Evolutionary conservation across 176 grass and related monocot species (phyloP).

Genomic region (Lolium perenne): DNA sequence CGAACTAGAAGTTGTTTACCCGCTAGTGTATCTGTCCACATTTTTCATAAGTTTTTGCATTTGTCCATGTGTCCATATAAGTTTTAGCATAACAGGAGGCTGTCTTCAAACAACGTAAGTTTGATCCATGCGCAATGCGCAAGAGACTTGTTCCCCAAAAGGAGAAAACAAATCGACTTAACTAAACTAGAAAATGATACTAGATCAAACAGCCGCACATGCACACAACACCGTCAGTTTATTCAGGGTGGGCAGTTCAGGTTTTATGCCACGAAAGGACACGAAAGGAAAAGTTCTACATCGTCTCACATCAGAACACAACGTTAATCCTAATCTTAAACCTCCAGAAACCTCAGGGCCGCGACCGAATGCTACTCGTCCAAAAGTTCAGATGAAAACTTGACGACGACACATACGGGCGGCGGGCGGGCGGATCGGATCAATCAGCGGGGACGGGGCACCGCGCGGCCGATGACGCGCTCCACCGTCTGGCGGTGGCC

Average conservation of each 20-base stretch:
- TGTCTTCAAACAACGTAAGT: too few relatives aligned
- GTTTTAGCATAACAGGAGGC: too few relatives aligned
- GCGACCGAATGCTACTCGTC: background rate
- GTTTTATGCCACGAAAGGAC: background rate
- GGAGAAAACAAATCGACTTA: background rate
- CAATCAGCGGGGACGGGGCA: background rate
- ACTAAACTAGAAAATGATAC: background rate
- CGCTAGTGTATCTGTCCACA: too few relatives aligned
- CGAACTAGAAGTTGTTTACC: too few relatives aligned
- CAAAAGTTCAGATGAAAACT: conserved; percentile 11
- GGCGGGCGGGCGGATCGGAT: too few relatives aligned
- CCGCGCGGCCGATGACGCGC: conserved; percentile 32
- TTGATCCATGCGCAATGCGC: too few relatives aligned
- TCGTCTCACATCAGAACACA: background rate
- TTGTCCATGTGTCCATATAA: too few relatives aligned
- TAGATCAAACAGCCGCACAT: background rate
- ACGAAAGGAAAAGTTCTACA: background rate
- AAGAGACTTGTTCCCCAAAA: background rate
- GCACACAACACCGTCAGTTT: background rate
- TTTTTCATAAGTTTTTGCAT: too few relatives aligned
- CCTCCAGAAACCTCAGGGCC: conserved; percentile 9
- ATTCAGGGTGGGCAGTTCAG: background rate
- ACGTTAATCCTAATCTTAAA: background rate
- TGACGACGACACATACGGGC: background rate
- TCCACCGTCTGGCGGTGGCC: conserved; percentile 11